A percentile compares a stretch with the other conserved stretches of the same genome.
Evolutionary conservation across 2,329 filamentous ascomycete species (phyloP).

Genomic region (Laburnicola sp.): DNA sequence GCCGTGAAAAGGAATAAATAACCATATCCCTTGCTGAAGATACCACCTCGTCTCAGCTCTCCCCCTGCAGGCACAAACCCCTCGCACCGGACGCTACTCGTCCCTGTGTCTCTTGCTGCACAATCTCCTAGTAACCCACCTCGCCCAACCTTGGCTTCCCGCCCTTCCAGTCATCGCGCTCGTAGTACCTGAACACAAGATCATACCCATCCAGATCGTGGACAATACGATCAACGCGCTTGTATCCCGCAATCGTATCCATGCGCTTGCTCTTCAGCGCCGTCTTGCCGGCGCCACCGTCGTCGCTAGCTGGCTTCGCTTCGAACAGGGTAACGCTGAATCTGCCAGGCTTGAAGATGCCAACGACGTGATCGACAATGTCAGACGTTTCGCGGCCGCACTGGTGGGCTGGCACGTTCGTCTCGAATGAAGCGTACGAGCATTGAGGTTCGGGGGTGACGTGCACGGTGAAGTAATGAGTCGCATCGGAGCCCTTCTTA

Average conservation of each 20-base stretch:
- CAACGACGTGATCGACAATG: slow-evolving; percentile 89
- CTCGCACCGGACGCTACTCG: no score
- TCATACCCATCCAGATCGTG: slow-evolving; percentile 98
- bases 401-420: slow-evolving; percentile 89
- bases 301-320: slow-evolving; percentile 65
- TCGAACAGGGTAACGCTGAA: slow-evolving; percentile 98
- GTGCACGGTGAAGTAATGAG: slow-evolving; percentile 96
- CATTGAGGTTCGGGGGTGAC: slow-evolving; percentile 97
- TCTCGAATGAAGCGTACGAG: slow-evolving; percentile 97
- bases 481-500: slow-evolving; percentile 45
- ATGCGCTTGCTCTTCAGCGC: slow-evolving; percentile 55
- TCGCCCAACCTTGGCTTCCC: slow-evolving; percentile 66
- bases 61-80: no score
- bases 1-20: background rate
- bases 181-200: slow-evolving; percentile 94
- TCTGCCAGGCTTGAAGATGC: slow-evolving; percentile 95
- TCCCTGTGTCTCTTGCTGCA: no score
- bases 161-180: slow-evolving; percentile 79
- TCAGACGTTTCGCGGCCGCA: slow-evolving; percentile 86
- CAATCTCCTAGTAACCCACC: slow-evolving; percentile 14
- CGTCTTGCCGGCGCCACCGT: slow-evolving; percentile 43
- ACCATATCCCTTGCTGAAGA: background rate
- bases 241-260: slow-evolving; percentile 83
- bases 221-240: slow-evolving; percentile 88
- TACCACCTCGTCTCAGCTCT: no score